phyloP scores from a whole-genome alignment of 1,139 yeast genomes.

The Schwanniomyces etchellsii region DNA sequence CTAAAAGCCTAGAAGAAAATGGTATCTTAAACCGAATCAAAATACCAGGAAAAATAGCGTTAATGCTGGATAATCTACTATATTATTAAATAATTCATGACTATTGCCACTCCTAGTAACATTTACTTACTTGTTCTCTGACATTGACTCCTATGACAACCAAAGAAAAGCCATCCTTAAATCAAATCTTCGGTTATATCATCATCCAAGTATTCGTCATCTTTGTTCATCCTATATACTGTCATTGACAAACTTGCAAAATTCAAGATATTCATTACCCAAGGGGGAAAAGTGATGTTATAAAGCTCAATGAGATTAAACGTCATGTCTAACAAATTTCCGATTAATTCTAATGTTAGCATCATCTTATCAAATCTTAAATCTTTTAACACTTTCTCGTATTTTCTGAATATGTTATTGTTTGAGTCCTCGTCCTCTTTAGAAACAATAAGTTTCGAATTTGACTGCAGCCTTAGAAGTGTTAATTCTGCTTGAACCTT shows the following conservation, averaged over 20 bases:
- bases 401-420: slow-evolving; percentile 23
- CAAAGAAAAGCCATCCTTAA: too few species aligned
- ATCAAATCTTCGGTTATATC: slow-evolving; percentile 42
- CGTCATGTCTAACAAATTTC: slow-evolving; percentile 37
- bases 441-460: slow-evolving; percentile 14
- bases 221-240: slow-evolving; percentile 47
- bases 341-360: slow-evolving; percentile 38
- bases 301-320: slow-evolving; percentile 40
- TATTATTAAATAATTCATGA: too few species aligned
- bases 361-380: slow-evolving; percentile 40
- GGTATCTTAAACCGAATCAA: too few species aligned
- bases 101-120: too few species aligned
- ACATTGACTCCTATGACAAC: too few species aligned
- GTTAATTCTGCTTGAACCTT: slow-evolving; percentile 35
- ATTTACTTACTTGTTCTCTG: too few species aligned
- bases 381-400: slow-evolving; percentile 38
- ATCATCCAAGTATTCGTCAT: slow-evolving; percentile 44
- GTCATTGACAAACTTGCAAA: slow-evolving; percentile 46
- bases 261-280: slow-evolving; percentile 41
- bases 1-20: too few species aligned
- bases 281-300: slow-evolving; percentile 33
- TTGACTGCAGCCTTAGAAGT: slow-evolving; percentile 22
- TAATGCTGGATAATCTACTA: too few species aligned
- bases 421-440: slow-evolving; percentile 17
- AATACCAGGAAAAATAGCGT: too few species aligned